Evolutionary conservation across 139 green algal genomes (phyloP).

Genomic region (Coelastrella sp.): DNA sequence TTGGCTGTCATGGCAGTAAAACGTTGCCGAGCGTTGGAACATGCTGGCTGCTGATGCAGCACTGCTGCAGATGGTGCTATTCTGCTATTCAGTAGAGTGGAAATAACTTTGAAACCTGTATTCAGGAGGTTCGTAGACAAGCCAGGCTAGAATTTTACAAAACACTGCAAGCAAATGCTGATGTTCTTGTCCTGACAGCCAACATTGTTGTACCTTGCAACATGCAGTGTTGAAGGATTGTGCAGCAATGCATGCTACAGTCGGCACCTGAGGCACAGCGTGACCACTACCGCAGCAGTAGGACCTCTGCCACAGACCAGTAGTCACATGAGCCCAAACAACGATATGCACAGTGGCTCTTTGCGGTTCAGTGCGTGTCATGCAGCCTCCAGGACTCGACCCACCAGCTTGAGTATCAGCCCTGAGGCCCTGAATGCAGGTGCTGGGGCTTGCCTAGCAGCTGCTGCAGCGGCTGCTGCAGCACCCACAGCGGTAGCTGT

Average conservation of each 20-base stretch:
- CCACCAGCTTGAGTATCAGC: neutral
- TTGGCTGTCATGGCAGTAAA: too few species aligned
- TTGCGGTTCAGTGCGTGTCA: too few species aligned
- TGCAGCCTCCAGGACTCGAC: neutral
- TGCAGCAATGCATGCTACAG: slow-evolving; percentile 14
- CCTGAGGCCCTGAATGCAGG: neutral
- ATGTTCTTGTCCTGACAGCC: too few species aligned
- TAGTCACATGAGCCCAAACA: too few species aligned
- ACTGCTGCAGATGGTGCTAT: neutral
- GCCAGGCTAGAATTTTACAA: too few species aligned
- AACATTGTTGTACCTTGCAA: neutral
- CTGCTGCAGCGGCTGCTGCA: neutral
- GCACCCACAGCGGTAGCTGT: neutral
- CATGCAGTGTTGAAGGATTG: neutral
- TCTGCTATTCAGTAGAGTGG: neutral
- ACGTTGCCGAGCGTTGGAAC: too few species aligned
- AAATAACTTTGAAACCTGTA: too few species aligned
- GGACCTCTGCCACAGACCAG: too few species aligned
- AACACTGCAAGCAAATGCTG: too few species aligned
- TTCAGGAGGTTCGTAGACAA: too few species aligned
- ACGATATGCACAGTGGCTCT: too few species aligned
- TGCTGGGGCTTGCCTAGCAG: neutral
- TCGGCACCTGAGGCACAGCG: neutral
- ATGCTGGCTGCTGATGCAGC: neutral
- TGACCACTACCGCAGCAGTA: neutral